A percentile compares a stretch with the other conserved stretches of the same genome.
phyloP scores from a whole-genome alignment of 1,284 basidiomycete genomes.

The Ceratobasidium sp. region DNA sequence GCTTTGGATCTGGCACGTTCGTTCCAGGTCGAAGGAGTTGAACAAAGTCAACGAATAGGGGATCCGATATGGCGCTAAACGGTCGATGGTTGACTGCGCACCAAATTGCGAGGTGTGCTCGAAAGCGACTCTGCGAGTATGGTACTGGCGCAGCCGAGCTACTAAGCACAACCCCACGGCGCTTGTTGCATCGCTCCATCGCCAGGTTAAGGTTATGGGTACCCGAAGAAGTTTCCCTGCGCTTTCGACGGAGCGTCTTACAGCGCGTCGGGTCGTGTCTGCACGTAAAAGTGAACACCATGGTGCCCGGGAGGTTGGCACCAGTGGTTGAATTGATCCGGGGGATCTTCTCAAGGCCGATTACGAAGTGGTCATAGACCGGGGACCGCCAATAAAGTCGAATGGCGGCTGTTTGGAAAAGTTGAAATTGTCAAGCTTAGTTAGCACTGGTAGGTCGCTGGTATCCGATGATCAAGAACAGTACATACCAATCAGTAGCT shows the following conservation, averaged over 20 bases:
- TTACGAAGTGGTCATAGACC: neutral
- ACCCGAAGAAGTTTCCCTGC: neutral
- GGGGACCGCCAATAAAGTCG: neutral
- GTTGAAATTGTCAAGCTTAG: neutral
- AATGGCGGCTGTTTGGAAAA: neutral
- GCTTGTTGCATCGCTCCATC: neutral
- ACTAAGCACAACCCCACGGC: neutral
- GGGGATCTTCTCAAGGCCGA: constrained; percentile 5
- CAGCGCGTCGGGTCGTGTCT: neutral
- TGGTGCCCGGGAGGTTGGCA: neutral
- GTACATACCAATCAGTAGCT: neutral
- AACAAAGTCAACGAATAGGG: constrained; percentile 9
- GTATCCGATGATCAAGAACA: neutral
- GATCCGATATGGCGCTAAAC: constrained; percentile 2
- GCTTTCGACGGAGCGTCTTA: neutral
- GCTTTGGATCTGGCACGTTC: neutral
- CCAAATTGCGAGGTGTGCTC: constrained; percentile 9
- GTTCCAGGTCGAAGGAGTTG: constrained; percentile 16
- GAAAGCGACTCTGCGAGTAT: neutral
- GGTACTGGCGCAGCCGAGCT: neutral
- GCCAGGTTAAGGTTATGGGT: constrained; percentile 8
- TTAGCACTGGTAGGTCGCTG: no score
- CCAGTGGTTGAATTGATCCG: neutral
- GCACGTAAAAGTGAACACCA: constrained; percentile 6
- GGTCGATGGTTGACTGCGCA: constrained; percentile 14